Conservation (phyloP, 164 flowering plant genomes). For the Platanus orientalis region DNA sequence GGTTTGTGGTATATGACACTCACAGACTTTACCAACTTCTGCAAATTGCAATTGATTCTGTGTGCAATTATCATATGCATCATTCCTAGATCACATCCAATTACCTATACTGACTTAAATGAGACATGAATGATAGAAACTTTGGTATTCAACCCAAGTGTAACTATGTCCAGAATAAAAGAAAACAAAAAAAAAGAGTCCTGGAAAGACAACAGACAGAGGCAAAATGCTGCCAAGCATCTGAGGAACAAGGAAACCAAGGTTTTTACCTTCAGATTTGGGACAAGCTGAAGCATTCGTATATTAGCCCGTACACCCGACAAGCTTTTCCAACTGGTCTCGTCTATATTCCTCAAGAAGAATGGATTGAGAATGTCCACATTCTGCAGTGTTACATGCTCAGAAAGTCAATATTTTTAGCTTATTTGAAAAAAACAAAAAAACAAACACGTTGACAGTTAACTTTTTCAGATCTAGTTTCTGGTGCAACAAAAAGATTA, state of each 20-base stretch:
- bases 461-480: too few species aligned
- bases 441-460: too few species aligned
- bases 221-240: not conserved
- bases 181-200: not conserved
- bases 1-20: too few species aligned
- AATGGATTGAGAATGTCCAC: slow-evolving; percentile 39
- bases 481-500: too few species aligned
- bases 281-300: slow-evolving; percentile 48
- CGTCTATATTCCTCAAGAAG: slow-evolving; percentile 36
- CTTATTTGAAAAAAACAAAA: not conserved
- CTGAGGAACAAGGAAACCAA: not conserved
- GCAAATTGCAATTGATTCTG: too few species aligned
- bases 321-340: slow-evolving; percentile 54
- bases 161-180: too few species aligned
- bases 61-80: too few species aligned
- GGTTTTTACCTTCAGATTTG: slow-evolving; percentile 46
- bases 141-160: too few species aligned
- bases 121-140: too few species aligned
- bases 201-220: not conserved
- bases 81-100: too few species aligned
- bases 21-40: too few species aligned
- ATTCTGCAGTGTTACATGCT: slow-evolving; percentile 31
- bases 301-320: slow-evolving; percentile 54
- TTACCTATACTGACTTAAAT: too few species aligned
- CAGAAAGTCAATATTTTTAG: slow-evolving; percentile 4